Conservation (phyloP, 2,329 filamentous ascomycete genomes). For the Penicillium olsonii region DNA sequence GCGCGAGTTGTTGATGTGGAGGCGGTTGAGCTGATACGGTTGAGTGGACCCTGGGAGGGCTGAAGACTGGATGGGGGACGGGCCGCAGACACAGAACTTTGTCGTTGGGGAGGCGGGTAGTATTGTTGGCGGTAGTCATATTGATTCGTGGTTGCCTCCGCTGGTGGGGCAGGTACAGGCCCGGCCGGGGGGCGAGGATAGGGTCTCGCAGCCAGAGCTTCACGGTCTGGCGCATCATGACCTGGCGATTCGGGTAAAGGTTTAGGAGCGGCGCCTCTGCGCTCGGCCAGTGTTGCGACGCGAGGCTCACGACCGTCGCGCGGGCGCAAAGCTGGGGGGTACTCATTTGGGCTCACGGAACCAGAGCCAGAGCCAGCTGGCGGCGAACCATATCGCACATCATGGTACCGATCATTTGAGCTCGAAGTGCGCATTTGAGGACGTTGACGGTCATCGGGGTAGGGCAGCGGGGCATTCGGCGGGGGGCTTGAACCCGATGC, state of each 20-base stretch:
- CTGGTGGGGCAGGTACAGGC: slow-evolving; percentile 39
- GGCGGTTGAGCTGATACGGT: slow-evolving; percentile 74
- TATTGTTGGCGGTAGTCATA: slow-evolving; percentile 63
- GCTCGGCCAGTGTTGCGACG: slow-evolving; percentile 70
- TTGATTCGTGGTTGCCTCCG: slow-evolving; percentile 36
- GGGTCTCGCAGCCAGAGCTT: slow-evolving; percentile 74
- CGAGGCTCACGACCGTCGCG: slow-evolving; percentile 54
- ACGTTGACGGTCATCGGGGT: slow-evolving; percentile 65
- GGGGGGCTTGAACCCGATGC: slow-evolving; percentile 31
- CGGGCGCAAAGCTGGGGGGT: slow-evolving; percentile 44
- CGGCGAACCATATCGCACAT: slow-evolving; percentile 31
- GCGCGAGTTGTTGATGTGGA: slow-evolving; percentile 92
- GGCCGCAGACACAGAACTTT: slow-evolving; percentile 28
- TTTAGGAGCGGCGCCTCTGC: slow-evolving; percentile 73
- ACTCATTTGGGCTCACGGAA: slow-evolving; percentile 35
- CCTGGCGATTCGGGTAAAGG: slow-evolving; percentile 81
- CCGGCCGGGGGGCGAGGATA: slow-evolving; percentile 40
- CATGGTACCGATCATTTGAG: slow-evolving; percentile 31
- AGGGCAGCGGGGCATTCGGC: slow-evolving; percentile 63
- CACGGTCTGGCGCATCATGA: slow-evolving; percentile 71
- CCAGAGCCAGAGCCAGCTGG: slow-evolving; percentile 29
- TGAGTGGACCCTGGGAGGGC: slow-evolving; percentile 51
- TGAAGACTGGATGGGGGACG: slow-evolving; percentile 41
- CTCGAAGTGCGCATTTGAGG: slow-evolving; percentile 36
- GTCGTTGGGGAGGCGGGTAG: slow-evolving; percentile 55